Evolutionary conservation across 2,329 filamentous ascomycete species (phyloP).

Genomic region (Xylariaceae sp.): DNA sequence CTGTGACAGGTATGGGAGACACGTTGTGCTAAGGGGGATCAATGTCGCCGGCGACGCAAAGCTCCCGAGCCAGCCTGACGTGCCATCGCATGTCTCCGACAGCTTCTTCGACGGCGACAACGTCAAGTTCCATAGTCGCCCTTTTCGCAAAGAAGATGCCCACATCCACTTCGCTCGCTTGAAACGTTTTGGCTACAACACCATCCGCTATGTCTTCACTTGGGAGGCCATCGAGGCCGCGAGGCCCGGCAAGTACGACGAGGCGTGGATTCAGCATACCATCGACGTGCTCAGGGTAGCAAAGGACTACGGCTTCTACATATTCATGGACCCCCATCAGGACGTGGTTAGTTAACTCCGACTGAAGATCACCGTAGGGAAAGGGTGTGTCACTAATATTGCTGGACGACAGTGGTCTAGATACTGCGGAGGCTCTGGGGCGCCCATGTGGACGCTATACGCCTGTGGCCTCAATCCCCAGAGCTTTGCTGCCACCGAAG

Average conservation of each 20-base stretch:
- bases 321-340: conserved; percentile 99
- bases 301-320: conserved; percentile 87
- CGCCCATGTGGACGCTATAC: conserved; percentile 96
- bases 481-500: conserved; percentile 81
- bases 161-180: conserved; percentile 82
- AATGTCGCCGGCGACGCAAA: conserved; percentile 92
- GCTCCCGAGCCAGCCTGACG: conserved; percentile 75
- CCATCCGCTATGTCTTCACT: conserved; percentile 93
- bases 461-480: conserved; percentile 87
- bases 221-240: conserved; percentile 98
- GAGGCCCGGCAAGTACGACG: conserved; percentile 88
- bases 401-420: conserved; percentile 70
- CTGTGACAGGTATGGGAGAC: conserved; percentile 75
- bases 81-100: conserved; percentile 74
- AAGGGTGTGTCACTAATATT: conserved; percentile 25
- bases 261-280: conserved; percentile 89
- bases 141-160: conserved; percentile 80
- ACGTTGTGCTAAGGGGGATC: conserved; percentile 88
- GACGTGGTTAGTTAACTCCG: conserved; percentile 69
- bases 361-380: too few species aligned
- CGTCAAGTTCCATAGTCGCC: conserved; percentile 83
- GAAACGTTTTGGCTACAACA: conserved; percentile 90
- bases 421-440: conserved; percentile 89
- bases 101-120: conserved; percentile 91
- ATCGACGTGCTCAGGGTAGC: conserved; percentile 80